Base-by-base conservation (phyloP, 495 filamentous ascomycete genomes). In the Lophiotrema nucula region DNA sequence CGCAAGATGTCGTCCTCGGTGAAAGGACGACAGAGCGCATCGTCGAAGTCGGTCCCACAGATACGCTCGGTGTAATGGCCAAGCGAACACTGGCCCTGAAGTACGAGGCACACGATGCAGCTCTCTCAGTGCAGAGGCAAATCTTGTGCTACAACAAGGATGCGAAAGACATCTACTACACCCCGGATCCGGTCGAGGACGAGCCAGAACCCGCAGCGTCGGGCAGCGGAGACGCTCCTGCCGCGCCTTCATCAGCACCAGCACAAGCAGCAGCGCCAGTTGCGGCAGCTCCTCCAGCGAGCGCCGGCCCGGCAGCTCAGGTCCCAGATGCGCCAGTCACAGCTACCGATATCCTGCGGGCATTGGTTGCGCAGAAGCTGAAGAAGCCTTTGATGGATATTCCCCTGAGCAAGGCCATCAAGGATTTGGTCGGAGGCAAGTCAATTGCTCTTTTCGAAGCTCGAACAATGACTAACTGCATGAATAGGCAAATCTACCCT, bases 121-220 rank as follows among this genome's bases (percentile, higher is more conserved):
- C 93, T 25, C 91, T 90, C 65, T 96, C 91, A 0, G 84, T 96
- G 16, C 91, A 97, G 71, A 84, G 93, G 64, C 92, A 97, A 74
- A 97, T 99, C 73, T 83, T 97, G 37, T 97, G 93, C 79, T 99
- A 97, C 79, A 97, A 95, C 75, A 99, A 99, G 73, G 93, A 99
- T 70, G 89, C 91, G 10, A 97, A 96, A 71, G 93, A 97, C 71
- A 99, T 99, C 62, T 99, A 99, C 77, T 99, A 99, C 72, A 92
- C 96, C 72, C 90, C 96, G 35, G 93, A 98, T 68, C 95, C 95
- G 0, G 81, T 93, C 12, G 91, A 95, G 67, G 93, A 98, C 39
- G 92, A 97, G 74, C 81, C 85, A 21, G 86, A 84, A 61, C 70
- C 85, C 21, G 73, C 79, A 50, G 67, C 76, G 24, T 66, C 80